Percentiles rank a stretch among this genome's conserved stretches.
Conservation (phyloP, 164 flowering plant species). For the Umbilicus rupestris region DNA sequence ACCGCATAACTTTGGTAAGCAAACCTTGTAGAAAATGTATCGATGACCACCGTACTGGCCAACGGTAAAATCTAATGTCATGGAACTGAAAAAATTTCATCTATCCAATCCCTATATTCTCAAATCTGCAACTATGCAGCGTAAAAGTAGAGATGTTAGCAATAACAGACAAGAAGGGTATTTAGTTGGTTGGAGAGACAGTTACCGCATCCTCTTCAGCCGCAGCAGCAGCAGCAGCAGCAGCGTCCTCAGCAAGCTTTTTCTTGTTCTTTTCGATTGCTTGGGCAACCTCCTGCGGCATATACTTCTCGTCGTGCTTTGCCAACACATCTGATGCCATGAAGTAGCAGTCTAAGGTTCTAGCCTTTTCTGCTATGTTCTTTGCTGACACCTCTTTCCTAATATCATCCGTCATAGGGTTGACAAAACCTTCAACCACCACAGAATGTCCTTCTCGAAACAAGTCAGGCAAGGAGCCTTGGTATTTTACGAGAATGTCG, state of each 20-base stretch:
- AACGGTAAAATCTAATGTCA: no score
- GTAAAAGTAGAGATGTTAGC: no score
- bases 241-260: conserved; percentile 15
- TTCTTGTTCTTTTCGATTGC: conserved; percentile 81
- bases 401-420: conserved; percentile 45
- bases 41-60: no score
- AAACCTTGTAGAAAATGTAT: no score
- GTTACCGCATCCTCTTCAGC: conserved; percentile 16
- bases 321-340: conserved; percentile 75
- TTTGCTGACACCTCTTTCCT: conserved; percentile 17
- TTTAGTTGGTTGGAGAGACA: neutral
- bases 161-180: neutral
- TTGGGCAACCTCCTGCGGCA: conserved; percentile 77
- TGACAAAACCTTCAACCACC: conserved; percentile 76
- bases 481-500: conserved; percentile 59
- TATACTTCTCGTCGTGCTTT: conserved; percentile 95
- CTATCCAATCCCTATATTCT: no score
- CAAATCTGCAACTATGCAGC: no score
- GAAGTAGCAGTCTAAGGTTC: conserved; percentile 52
- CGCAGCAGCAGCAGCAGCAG: conserved; percentile 8
- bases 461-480: conserved; percentile 78
- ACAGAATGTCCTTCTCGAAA: conserved; percentile 91
- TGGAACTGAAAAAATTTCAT: no score
- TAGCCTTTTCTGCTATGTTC: conserved; percentile 50
- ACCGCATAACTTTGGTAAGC: no score